phyloP scores from a whole-genome alignment of 306 rosid species.

The Begonia peltatifolia region DNA sequence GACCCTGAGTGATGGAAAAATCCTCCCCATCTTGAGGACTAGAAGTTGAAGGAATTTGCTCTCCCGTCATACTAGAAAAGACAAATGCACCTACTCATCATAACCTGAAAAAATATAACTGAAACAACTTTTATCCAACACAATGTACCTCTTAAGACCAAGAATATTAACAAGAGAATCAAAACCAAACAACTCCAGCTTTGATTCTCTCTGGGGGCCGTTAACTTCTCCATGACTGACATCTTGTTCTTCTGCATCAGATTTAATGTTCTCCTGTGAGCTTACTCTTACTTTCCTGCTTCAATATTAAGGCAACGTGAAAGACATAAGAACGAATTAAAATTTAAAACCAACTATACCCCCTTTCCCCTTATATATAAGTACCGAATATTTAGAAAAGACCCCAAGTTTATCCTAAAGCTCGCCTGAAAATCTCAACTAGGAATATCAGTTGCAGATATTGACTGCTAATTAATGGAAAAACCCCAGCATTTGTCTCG shows the following conservation, averaged over 20 bases:
- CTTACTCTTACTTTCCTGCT: conserved; percentile 53
- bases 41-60: conserved; percentile 52
- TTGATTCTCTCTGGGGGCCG: conserved; percentile 73
- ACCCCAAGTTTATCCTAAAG: no score
- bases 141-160: conserved; percentile 77
- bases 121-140: neutral
- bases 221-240: conserved; percentile 28
- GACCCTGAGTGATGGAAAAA: conserved; percentile 59
- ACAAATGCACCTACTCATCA: conserved; percentile 5
- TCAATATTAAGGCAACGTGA: conserved; percentile 4
- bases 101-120: neutral
- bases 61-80: conserved; percentile 80
- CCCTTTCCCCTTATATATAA: no score
- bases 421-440: no score
- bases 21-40: conserved; percentile 98
- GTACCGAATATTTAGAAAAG: no score
- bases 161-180: conserved; percentile 99
- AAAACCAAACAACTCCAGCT: conserved; percentile 85
- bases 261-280: conserved; percentile 22
- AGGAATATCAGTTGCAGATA: no score
- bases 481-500: no score
- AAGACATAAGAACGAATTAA: neutral
- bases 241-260: conserved; percentile 28
- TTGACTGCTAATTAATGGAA: no score
- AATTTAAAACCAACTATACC: no score